Evolutionary conservation across 208 protist genomes (phyloP).

Genomic region (Balamuthia mandrillaris): DNA sequence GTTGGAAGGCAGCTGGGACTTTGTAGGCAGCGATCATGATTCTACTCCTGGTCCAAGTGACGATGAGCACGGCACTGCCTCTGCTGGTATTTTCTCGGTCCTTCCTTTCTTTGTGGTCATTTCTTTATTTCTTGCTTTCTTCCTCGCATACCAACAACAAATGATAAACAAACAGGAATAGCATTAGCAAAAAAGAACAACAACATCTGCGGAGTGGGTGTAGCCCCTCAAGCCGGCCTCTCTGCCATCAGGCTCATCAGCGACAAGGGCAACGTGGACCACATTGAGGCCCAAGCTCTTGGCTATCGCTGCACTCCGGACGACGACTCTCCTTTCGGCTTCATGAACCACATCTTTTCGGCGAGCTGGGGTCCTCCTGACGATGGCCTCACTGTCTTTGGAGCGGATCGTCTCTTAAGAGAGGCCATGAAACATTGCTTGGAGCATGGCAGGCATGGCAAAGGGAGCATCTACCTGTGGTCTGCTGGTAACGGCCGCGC

Average conservation of each 20-base stretch:
- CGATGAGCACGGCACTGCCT: background rate
- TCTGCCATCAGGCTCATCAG: background rate
- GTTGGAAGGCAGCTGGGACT: background rate
- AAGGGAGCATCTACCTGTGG: constrained; percentile 54
- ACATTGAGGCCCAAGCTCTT: constrained; percentile 5
- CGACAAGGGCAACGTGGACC: background rate
- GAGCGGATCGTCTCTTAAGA: background rate
- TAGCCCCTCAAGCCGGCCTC: background rate
- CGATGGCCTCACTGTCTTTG: constrained; percentile 31
- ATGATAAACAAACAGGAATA: background rate
- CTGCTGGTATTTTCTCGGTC: background rate
- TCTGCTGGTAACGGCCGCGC: constrained; percentile 53
- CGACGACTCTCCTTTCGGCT: too few species aligned
- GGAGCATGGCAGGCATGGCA: constrained; percentile 40
- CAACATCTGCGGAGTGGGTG: background rate
- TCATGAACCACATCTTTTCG: constrained; percentile 44
- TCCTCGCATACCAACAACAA: too few species aligned
- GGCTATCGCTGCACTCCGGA: background rate
- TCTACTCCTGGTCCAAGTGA: background rate
- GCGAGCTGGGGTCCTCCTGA: constrained; percentile 57
- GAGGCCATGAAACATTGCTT: constrained; percentile 5
- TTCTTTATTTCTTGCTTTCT: too few species aligned
- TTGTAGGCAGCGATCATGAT: background rate
- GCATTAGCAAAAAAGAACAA: background rate
- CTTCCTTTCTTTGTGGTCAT: background rate